Evolutionary conservation across 768 basidiomycete species (phyloP).

Genomic region (Boletellus ananiceps): DNA sequence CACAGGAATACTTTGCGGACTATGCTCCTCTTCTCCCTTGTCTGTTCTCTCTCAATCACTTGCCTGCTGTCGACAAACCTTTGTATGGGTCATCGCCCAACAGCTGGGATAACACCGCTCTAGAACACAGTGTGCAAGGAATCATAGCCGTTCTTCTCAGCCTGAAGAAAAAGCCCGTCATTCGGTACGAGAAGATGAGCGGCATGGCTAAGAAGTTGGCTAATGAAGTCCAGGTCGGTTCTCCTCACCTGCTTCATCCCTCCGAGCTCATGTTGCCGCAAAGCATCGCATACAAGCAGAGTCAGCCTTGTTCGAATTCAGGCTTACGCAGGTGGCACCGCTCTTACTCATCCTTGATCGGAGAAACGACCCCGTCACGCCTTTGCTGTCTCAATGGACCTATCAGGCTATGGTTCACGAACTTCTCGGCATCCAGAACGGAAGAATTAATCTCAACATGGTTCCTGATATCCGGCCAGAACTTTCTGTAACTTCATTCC

Average conservation of each 20-base stretch:
- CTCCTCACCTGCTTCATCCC: not conserved
- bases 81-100: slow-evolving; percentile 71
- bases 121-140: slow-evolving; percentile 76
- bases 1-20: slow-evolving; percentile 96
- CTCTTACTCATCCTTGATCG: slow-evolving; percentile 90
- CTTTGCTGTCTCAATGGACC: slow-evolving; percentile 95
- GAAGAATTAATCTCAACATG: slow-evolving; percentile 76
- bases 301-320: slow-evolving; percentile 85
- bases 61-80: slow-evolving; percentile 56
- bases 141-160: slow-evolving; percentile 85
- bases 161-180: slow-evolving; percentile 91
- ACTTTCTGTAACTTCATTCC: slow-evolving; percentile 55
- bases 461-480: slow-evolving; percentile 88
- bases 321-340: slow-evolving; percentile 83
- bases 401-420: slow-evolving; percentile 99
- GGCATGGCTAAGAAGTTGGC: slow-evolving; percentile 88
- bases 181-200: slow-evolving; percentile 93
- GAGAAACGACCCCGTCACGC: slow-evolving; percentile 95
- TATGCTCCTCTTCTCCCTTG: slow-evolving; percentile 84
- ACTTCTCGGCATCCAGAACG: slow-evolving; percentile 88
- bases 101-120: slow-evolving; percentile 68
- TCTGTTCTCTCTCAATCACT: slow-evolving; percentile 82
- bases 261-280: slow-evolving; percentile 7
- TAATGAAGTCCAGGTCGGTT: slow-evolving; percentile 69
- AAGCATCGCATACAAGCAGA: slow-evolving; percentile 81